These are phyloP conservation scores for Chloranthus sessilifolius DNA, from an alignment of 164 flowering plant genomes.

Conservation along the genomic window DNA sequence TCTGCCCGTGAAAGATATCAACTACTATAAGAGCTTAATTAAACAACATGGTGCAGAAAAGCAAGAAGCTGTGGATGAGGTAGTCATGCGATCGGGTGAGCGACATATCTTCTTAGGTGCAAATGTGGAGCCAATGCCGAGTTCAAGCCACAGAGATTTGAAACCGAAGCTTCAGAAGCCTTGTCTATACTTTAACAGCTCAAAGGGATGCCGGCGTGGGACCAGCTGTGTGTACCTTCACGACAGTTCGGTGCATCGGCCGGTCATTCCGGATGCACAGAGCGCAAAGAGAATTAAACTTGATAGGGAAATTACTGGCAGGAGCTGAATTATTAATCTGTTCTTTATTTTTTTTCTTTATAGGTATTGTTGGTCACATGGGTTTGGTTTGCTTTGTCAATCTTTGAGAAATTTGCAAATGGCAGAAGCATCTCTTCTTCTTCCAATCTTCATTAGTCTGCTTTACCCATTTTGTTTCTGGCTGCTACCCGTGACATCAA, in stretches of 20 bases:
- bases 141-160: constrained; percentile 37
- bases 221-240: constrained; percentile 72
- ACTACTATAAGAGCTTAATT: constrained; percentile 82
- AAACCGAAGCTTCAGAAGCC: constrained; percentile 67
- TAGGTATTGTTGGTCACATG: no score
- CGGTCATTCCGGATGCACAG: constrained; percentile 41
- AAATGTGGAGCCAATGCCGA: constrained; percentile 25
- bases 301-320: constrained; percentile 62
- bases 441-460: no score
- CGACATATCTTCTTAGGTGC: constrained; percentile 22
- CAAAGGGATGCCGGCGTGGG: constrained; percentile 87
- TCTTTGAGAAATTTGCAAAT: no score
- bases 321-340: constrained; percentile 23
- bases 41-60: constrained; percentile 88
- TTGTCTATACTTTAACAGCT: constrained; percentile 69
- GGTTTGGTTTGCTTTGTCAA: no score
- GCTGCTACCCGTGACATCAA: no score
- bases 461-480: no score
- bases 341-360: no score
- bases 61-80: constrained; percentile 25
- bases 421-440: no score
- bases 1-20: constrained; percentile 47
- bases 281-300: constrained; percentile 79
- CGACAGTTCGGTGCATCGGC: constrained; percentile 42
- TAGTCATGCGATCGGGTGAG: constrained; percentile 22